These are phyloP conservation scores for Candolleomyces efflorescens DNA, from an alignment of 768 basidiomycete genomes.

Conservation along the genomic window DNA sequence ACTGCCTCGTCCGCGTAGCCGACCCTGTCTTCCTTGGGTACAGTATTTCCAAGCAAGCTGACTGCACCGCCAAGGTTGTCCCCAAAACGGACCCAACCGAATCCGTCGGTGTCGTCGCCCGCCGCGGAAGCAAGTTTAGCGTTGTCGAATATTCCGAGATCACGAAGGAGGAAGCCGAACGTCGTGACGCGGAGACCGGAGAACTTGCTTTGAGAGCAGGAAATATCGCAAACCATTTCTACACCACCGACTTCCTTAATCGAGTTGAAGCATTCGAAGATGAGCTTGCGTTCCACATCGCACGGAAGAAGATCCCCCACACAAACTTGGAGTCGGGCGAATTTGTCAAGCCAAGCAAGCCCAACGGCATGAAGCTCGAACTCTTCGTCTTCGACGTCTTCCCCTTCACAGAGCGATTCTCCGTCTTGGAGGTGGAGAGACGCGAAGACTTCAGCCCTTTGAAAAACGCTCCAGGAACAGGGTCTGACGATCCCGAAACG, in stretches of 20 bases:
- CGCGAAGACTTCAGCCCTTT: slow-evolving; percentile 93
- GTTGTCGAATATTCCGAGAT: slow-evolving; percentile 99
- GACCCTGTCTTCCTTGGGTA: slow-evolving; percentile 97
- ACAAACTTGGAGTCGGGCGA: slow-evolving; percentile 68
- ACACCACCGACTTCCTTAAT: slow-evolving; percentile 82
- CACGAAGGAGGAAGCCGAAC: slow-evolving; percentile 79
- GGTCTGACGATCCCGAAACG: slow-evolving; percentile 86
- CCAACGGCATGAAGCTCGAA: slow-evolving; percentile 99
- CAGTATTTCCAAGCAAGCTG: slow-evolving; percentile 82
- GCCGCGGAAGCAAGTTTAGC: slow-evolving; percentile 75
- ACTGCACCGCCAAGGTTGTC: slow-evolving; percentile 95
- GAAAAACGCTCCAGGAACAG: slow-evolving; percentile 95
- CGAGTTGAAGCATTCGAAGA: slow-evolving; percentile 77
- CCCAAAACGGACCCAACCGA: slow-evolving; percentile 84
- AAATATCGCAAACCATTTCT: slow-evolving; percentile 99
- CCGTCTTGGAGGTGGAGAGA: slow-evolving; percentile 85
- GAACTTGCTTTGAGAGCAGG: slow-evolving; percentile 89
- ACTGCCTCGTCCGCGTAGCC: slow-evolving; percentile 95
- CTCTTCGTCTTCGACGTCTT: slow-evolving; percentile 99
- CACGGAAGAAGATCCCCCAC: slow-evolving; percentile 93
- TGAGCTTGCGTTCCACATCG: slow-evolving; percentile 94
- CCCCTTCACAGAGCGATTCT: slow-evolving; percentile 79
- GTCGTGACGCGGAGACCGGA: slow-evolving; percentile 60
- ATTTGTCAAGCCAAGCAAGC: slow-evolving; percentile 71
- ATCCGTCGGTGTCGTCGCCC: slow-evolving; percentile 92